Base-by-base conservation (phyloP, 495 filamentous ascomycete genomes). In the Monascus purpureus region DNA sequence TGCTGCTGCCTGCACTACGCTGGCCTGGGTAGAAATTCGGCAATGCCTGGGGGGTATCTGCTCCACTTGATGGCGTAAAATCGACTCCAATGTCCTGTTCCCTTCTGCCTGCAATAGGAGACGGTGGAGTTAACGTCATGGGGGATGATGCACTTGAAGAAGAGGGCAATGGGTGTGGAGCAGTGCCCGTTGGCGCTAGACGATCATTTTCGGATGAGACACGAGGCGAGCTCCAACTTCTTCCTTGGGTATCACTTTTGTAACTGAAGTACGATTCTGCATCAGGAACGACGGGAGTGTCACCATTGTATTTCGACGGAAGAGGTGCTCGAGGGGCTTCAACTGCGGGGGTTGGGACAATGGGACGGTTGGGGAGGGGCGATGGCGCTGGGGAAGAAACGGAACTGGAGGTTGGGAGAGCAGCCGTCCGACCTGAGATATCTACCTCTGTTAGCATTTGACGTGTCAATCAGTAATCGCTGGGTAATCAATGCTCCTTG, bases 1-100 rank as follows among this genome's bases (percentile, higher is more conserved):
- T 57, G 42, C 60, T 68, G 28, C 52, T 63, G 25, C 55, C 58
- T 31, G 69, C 61, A 25, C 41, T 38, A 23, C 33, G 38, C 14
- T 25, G 13, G 37, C 14, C 39, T 37, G 34, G 29, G 28, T 34
- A 11, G 25, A 37, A 8, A 32, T 41, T 32, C 13, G 19, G 33
- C 13, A 36, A 18, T 13, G 20, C 29, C 12, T 23, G 33, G 16
- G 16, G 33, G 14, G 33, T n/a, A n/a, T n/a, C n/a, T n/a, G n/a
- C n/a, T n/a, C n/a, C n/a, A n/a, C n/a, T n/a, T n/a, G n/a, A n/a
- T n/a, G n/a, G n/a, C n/a, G n/a, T n/a, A n/a, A n/a, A n/a, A n/a
- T n/a, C n/a, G n/a, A n/a, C n/a, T n/a, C n/a, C n/a, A n/a, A n/a
- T n/a, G n/a, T n/a, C n/a, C n/a, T n/a, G n/a, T n/a, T n/a, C 29